Conservation (phyloP, 2,329 filamentous ascomycete genomes). For the Botrytis galanthina region DNA sequence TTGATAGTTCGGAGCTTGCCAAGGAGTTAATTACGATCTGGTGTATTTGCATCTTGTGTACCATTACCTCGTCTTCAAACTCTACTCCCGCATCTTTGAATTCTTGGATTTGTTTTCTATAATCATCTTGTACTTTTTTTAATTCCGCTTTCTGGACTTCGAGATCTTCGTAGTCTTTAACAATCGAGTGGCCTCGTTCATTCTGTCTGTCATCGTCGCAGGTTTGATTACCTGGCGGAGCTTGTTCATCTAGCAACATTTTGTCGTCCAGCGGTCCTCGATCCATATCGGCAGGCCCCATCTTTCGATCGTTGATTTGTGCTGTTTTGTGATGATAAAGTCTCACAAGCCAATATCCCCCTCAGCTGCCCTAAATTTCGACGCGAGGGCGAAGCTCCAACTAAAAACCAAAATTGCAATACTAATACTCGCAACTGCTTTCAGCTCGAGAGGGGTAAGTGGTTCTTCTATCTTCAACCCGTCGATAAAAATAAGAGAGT, state of each 20-base stretch:
- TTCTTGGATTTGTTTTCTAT: background rate
- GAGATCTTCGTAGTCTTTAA: background rate
- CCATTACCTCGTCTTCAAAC: background rate
- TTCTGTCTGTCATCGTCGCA: background rate
- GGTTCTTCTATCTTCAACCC: background rate
- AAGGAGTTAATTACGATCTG: background rate
- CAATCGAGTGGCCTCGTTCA: background rate
- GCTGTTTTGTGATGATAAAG: background rate
- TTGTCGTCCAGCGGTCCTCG: rapidly evolving
- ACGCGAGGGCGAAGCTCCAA: background rate
- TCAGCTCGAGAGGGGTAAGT: background rate
- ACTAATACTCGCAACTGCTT: background rate
- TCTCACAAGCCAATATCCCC: background rate
- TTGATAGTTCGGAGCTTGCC: background rate
- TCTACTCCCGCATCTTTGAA: background rate
- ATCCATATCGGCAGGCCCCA: background rate
- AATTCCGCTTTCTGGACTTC: background rate
- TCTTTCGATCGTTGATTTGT: background rate
- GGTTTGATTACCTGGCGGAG: background rate
- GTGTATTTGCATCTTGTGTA: background rate
- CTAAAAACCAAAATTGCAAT: background rate
- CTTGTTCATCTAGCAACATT: background rate
- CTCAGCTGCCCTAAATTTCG: background rate
- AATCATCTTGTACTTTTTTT: background rate
- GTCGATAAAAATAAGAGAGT: background rate